A percentile compares a stretch with the other conserved stretches of the same genome.
Evolutionary conservation across 176 grass and related monocot genomes (phyloP).

Genomic region (Neostapfia colusana): DNA sequence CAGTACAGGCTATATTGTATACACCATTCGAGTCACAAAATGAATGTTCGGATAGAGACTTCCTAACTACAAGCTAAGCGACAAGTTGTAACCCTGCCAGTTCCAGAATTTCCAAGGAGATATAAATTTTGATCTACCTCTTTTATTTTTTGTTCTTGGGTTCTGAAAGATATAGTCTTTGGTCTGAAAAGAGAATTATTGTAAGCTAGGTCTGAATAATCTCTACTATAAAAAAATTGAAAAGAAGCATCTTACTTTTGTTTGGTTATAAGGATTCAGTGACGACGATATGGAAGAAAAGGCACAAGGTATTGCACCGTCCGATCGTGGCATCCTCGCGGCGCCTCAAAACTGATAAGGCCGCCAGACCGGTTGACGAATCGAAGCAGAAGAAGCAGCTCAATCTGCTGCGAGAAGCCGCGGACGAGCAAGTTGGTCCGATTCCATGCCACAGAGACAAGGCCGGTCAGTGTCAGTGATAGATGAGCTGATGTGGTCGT

Average conservation of each 20-base stretch:
- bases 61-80: not conserved
- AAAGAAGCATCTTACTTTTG: not conserved
- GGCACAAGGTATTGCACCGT: too few relatives aligned
- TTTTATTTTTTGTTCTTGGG: not conserved
- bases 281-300: too few relatives aligned
- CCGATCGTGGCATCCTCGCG: too few relatives aligned
- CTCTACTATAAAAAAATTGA: not conserved
- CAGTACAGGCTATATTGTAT: not conserved
- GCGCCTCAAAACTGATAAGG: too few relatives aligned
- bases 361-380: too few relatives aligned
- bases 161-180: not conserved
- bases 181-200: not conserved
- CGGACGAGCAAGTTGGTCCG: too few relatives aligned
- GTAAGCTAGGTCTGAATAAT: not conserved
- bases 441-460: too few relatives aligned
- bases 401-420: too few relatives aligned
- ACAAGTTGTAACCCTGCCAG: not conserved
- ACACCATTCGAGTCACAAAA: not conserved
- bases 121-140: not conserved
- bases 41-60: not conserved
- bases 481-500: too few relatives aligned
- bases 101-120: constrained; percentile 5
- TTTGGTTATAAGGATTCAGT: too few relatives aligned
- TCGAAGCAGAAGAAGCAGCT: too few relatives aligned
- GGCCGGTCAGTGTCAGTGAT: too few relatives aligned